Conservation (phyloP, 306 rosid species). For the Pterocarpus santalinus region DNA sequence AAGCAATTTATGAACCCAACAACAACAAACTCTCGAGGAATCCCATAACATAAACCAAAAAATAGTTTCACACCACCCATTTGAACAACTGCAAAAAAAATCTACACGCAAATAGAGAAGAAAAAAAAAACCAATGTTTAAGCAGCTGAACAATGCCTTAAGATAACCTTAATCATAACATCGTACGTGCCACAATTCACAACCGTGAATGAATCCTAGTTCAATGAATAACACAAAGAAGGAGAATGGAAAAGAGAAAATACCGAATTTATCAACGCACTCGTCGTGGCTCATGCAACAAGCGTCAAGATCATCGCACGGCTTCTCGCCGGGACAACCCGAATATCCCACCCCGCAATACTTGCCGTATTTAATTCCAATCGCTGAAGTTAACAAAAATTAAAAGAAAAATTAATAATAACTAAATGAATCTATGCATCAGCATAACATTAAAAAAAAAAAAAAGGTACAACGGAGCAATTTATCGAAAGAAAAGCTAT, state of each 20-base stretch:
- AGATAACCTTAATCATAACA: neutral
- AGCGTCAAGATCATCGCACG: constrained; percentile 91
- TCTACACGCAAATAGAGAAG: no score
- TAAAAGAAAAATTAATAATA: neutral
- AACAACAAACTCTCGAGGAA: neutral
- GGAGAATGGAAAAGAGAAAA: neutral
- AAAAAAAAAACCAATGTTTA: neutral
- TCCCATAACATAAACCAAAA: neutral
- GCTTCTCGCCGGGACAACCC: constrained; percentile 87
- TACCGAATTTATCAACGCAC: constrained; percentile 75
- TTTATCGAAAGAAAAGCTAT: neutral
- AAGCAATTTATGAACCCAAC: no score
- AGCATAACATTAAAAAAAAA: neutral
- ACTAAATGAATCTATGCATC: neutral
- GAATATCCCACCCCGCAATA: constrained; percentile 85
- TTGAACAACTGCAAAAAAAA: no score
- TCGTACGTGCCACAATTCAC: neutral
- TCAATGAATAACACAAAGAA: neutral
- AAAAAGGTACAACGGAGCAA: neutral
- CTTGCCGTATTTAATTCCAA: constrained; percentile 84
- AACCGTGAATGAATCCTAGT: neutral
- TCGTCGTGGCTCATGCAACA: constrained; percentile 90
- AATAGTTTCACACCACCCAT: neutral
- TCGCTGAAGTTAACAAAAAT: constrained; percentile 47
- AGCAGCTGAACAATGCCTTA: neutral